Percentiles rank a stretch among this genome's conserved stretches.
phyloP scores from a whole-genome alignment of 1,139 yeast species.

The Scheffersomyces quercinus region DNA sequence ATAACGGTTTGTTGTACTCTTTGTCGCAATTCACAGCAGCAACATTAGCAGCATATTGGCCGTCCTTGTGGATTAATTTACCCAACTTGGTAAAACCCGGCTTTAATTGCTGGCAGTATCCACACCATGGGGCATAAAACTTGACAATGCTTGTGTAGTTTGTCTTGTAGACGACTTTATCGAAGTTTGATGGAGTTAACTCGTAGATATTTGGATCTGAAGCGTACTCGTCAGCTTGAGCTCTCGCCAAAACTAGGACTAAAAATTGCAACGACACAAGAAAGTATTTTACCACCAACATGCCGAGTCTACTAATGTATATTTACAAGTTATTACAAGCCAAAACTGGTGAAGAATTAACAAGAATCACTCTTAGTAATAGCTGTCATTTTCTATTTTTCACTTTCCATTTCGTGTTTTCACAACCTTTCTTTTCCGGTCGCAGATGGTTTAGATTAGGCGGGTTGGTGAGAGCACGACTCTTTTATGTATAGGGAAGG shows the following conservation, averaged over 20 bases:
- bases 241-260: conserved; percentile 8
- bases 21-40: conserved; percentile 89
- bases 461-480: too few relatives aligned
- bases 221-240: conserved; percentile 32
- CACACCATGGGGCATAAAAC: conserved; percentile 98
- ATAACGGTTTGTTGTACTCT: conserved; percentile 62
- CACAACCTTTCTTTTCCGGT: too few relatives aligned
- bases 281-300: not conserved
- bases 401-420: conserved; percentile 9
- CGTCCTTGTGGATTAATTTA: conserved; percentile 45
- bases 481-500: too few relatives aligned
- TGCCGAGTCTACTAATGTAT: too few relatives aligned
- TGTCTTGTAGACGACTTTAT: conserved; percentile 61
- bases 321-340: too few relatives aligned
- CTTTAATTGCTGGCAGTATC: conserved; percentile 64
- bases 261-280: conserved; percentile 7
- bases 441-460: too few relatives aligned
- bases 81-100: conserved; percentile 66
- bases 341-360: too few relatives aligned
- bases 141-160: conserved; percentile 84
- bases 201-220: conserved; percentile 55
- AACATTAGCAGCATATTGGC: conserved; percentile 63
- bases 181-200: conserved; percentile 57
- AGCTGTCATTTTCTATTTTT: conserved; percentile 1
- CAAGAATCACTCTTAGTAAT: too few relatives aligned